Percentiles rank a stretch among this genome's conserved stretches.
phyloP scores from a whole-genome alignment of 2,329 filamentous ascomycete species.

The Talaromyces sp. region DNA sequence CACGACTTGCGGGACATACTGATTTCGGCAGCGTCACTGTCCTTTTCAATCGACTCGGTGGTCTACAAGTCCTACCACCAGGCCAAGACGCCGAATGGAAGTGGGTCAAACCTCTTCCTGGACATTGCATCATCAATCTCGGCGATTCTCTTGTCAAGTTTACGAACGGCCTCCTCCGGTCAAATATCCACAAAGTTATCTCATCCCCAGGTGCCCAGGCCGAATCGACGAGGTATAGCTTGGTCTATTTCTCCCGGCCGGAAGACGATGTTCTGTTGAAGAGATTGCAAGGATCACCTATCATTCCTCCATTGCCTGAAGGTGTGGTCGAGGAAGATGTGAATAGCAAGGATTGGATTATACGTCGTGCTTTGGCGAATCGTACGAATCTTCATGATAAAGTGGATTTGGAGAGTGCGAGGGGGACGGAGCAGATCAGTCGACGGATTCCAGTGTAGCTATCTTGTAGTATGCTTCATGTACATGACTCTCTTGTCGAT shows the following conservation, averaged over 20 bases:
- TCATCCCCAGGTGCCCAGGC: slow-evolving; percentile 50
- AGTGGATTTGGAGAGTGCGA: slow-evolving; percentile 34
- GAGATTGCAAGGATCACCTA: slow-evolving; percentile 36
- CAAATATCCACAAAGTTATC: slow-evolving; percentile 52
- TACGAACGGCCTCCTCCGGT: slow-evolving; percentile 42
- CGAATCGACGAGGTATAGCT: slow-evolving; percentile 47
- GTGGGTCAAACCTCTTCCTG: slow-evolving; percentile 53
- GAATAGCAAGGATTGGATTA: slow-evolving; percentile 45
- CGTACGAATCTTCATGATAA: slow-evolving; percentile 30
- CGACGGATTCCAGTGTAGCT: slow-evolving; percentile 30
- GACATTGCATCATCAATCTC: slow-evolving; percentile 48
- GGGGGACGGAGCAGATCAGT: slow-evolving; percentile 37
- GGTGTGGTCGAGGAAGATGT: slow-evolving; percentile 37
- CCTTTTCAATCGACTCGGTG: slow-evolving; percentile 57
- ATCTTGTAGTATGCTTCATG: neutral
- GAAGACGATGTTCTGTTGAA: slow-evolving; percentile 50
- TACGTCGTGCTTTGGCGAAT: slow-evolving; percentile 39
- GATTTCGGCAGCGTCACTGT: slow-evolving; percentile 59
- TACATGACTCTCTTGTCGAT: too few species aligned
- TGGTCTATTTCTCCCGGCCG: slow-evolving; percentile 57
- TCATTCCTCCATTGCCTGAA: slow-evolving; percentile 34
- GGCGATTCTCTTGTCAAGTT: slow-evolving; percentile 49
- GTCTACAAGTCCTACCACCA: slow-evolving; percentile 54
- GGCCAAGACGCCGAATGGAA: slow-evolving; percentile 47
- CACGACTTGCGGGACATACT: slow-evolving; percentile 54